Conservation (phyloP, 495 filamentous ascomycete species). For the Tuber umbilicatum region DNA sequence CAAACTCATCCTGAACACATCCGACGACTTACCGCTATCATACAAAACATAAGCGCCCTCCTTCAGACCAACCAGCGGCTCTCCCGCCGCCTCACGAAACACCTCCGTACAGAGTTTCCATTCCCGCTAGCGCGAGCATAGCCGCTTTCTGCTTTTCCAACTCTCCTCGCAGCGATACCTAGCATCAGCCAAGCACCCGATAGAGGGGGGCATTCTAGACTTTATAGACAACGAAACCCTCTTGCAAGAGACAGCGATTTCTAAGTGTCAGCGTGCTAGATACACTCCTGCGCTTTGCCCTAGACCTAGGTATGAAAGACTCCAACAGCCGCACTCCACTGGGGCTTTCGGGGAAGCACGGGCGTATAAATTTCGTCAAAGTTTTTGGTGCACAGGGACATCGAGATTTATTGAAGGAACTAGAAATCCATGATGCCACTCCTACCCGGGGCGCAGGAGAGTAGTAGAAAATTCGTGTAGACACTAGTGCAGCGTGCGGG, state of each 20-base stretch:
- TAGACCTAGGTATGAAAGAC: neutral
- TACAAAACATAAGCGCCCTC: slow-evolving; percentile 12
- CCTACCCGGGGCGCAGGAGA: neutral
- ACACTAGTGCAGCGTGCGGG: neutral
- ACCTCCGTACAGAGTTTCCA: neutral
- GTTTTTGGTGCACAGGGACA: neutral
- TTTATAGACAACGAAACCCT: neutral
- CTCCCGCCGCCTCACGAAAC: neutral
- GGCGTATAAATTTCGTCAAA: no score
- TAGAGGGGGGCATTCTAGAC: neutral
- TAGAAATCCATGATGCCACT: neutral
- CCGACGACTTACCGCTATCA: neutral
- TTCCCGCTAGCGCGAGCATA: neutral
- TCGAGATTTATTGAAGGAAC: neutral
- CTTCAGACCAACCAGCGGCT: slow-evolving; percentile 11
- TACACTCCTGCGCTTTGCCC: neutral
- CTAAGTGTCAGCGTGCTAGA: neutral
- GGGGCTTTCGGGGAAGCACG: neutral
- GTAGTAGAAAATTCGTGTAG: neutral
- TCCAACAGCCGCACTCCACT: neutral
- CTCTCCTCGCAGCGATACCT: neutral
- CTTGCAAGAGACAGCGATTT: neutral
- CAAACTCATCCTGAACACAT: slow-evolving; percentile 11
- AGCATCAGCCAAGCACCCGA: neutral
- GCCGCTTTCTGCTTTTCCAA: neutral